phyloP scores from a whole-genome alignment of 73 alveolate species.

The Urostyla sp. region DNA sequence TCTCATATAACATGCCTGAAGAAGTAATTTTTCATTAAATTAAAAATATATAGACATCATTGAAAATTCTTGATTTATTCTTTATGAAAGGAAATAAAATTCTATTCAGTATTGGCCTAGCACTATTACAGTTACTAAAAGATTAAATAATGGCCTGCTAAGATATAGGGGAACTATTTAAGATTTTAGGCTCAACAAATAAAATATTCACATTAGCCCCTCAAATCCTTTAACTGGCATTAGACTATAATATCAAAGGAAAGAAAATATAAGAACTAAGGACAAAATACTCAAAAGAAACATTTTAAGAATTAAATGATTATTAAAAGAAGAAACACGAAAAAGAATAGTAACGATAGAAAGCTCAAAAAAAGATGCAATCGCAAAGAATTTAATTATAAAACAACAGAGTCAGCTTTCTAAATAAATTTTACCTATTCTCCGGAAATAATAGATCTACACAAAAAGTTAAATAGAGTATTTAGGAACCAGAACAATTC shows the following conservation, averaged over 20 bases:
- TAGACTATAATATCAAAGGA: background rate
- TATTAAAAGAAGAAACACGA: background rate
- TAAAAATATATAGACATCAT: conserved; percentile 20
- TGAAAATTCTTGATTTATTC: conserved; percentile 47
- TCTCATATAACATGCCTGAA: conserved; percentile 60
- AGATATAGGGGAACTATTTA: conserved; percentile 50
- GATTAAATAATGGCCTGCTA: conserved; percentile 31
- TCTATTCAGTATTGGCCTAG: conserved; percentile 42
- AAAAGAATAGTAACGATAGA: conserved; percentile 6
- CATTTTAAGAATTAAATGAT: conserved; percentile 19
- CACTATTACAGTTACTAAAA: conserved; percentile 17
- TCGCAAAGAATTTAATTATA: background rate
- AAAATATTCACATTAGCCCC: background rate
- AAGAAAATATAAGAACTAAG: background rate
- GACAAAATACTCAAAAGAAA: conserved; percentile 25
- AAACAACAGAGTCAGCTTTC: conserved; percentile 35
- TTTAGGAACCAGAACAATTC: background rate
- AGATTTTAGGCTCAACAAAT: conserved; percentile 44
- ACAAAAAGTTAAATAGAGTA: conserved; percentile 3
- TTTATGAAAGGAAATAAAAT: conserved; percentile 39
- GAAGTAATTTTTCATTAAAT: background rate
- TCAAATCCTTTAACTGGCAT: background rate
- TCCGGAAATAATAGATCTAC: conserved; percentile 5
- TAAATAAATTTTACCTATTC: conserved; percentile 26
- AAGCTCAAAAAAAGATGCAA: background rate